Percentiles rank a stretch among this genome's conserved stretches.
Evolutionary conservation across 2,329 filamentous ascomycete genomes (phyloP).

Genomic region (Scleromitrula shiraiana): DNA sequence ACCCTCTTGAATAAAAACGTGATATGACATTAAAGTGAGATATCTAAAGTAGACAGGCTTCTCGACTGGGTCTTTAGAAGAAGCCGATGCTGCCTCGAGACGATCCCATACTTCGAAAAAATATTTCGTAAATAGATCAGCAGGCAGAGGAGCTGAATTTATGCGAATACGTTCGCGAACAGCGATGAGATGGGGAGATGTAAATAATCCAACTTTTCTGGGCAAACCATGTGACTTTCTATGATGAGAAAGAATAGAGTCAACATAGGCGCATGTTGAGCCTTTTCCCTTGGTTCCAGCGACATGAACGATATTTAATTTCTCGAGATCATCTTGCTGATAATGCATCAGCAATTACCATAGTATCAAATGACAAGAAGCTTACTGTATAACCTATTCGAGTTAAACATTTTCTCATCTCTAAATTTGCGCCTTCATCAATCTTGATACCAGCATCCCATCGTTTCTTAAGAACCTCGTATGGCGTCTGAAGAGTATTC

Average conservation of each 20-base stretch:
- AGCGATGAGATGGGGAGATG: conserved; percentile 59
- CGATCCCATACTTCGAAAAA: conserved; percentile 62
- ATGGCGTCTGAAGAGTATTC: conserved; percentile 88
- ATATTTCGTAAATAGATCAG: conserved; percentile 52
- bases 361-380: background rate
- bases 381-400: conserved; percentile 66
- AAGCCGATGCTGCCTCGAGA: conserved; percentile 32
- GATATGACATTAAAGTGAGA: conserved; percentile 58
- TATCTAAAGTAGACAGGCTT: conserved; percentile 52
- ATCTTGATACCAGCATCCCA: conserved; percentile 64
- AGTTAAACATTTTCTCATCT: conserved; percentile 71
- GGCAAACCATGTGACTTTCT: conserved; percentile 28
- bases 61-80: conserved; percentile 24
- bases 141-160: conserved; percentile 48
- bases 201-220: conserved; percentile 51
- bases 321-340: conserved; percentile 35
- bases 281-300: conserved; percentile 74
- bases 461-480: conserved; percentile 69
- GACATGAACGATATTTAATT: conserved; percentile 61
- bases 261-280: conserved; percentile 60
- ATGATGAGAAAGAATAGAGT: conserved; percentile 52
- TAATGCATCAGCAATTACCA: background rate
- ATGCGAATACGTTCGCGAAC: conserved; percentile 61
- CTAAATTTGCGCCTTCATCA: conserved; percentile 62
- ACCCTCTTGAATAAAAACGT: conserved; percentile 55